Conservation (phyloP, 1,284 basidiomycete species). For the Butyriboletus appendiculatus region DNA sequence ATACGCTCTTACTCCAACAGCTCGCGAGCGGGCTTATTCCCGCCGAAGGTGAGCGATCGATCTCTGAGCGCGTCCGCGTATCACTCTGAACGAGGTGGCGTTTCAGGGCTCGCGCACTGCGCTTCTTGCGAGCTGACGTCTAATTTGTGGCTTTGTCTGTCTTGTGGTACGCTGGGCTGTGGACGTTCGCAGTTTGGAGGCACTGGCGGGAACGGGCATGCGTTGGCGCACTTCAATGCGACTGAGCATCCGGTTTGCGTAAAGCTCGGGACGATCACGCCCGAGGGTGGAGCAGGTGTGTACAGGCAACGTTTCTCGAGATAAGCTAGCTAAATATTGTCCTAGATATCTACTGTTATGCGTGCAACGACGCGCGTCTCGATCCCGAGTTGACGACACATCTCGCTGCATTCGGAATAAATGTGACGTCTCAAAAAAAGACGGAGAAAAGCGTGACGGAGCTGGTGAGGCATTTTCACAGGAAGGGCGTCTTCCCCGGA, state of each 20-base stretch:
- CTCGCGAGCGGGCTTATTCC: conserved; percentile 51
- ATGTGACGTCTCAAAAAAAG: conserved; percentile 82
- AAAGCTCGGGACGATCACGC: conserved; percentile 96
- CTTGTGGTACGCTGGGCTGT: conserved; percentile 94
- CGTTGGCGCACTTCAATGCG: conserved; percentile 77
- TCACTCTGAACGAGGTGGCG: conserved; percentile 12
- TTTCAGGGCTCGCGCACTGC: conserved; percentile 74
- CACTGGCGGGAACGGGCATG: conserved; percentile 88
- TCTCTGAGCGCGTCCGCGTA: neutral
- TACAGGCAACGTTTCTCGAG: neutral
- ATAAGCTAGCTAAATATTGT: neutral
- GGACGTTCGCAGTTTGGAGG: conserved; percentile 90
- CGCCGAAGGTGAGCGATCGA: conserved; percentile 43
- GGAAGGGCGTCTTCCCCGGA: neutral
- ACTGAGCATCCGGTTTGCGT: conserved; percentile 86
- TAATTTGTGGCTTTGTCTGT: conserved; percentile 95
- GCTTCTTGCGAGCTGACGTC: conserved; percentile 77
- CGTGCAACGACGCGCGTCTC: conserved; percentile 84
- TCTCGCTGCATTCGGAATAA: conserved; percentile 85
- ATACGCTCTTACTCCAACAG: conserved; percentile 82
- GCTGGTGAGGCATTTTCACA: conserved; percentile 53
- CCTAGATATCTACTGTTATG: conserved; percentile 92
- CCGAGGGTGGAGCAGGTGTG: conserved; percentile 87
- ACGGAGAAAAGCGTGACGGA: conserved; percentile 99
- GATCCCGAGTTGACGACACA: conserved; percentile 82